Conservation (phyloP, 1,139 yeast genomes). For the Yamadazyma buinensis region DNA sequence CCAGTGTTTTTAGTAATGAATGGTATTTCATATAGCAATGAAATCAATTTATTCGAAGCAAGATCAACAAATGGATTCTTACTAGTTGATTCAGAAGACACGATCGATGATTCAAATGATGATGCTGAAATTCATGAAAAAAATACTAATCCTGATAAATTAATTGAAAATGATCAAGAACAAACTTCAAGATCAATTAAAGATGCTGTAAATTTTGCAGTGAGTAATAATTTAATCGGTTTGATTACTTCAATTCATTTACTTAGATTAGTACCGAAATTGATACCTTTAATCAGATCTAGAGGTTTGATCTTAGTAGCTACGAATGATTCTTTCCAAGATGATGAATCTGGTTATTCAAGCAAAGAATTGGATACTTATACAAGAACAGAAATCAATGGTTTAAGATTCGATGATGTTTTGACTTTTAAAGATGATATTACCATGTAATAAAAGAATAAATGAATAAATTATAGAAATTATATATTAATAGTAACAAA, state of each 20-base stretch:
- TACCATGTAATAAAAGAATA: slow-evolving; percentile 45
- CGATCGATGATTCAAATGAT: slow-evolving; percentile 10
- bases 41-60: slow-evolving; percentile 29
- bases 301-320: slow-evolving; percentile 84
- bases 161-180: slow-evolving; percentile 31
- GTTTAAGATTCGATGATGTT: slow-evolving; percentile 62
- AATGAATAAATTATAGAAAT: not conserved
- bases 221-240: slow-evolving; percentile 80
- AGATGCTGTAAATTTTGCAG: slow-evolving; percentile 63
- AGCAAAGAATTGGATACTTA: slow-evolving; percentile 41
- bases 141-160: slow-evolving; percentile 15
- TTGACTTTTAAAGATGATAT: slow-evolving; percentile 69
- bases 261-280: slow-evolving; percentile 68
- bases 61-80: slow-evolving; percentile 42
- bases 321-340: slow-evolving; percentile 34
- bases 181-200: slow-evolving; percentile 43
- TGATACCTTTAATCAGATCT: slow-evolving; percentile 71
- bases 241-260: slow-evolving; percentile 71
- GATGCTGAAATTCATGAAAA: slow-evolving; percentile 25
- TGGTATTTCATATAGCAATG: slow-evolving; percentile 47
- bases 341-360: slow-evolving; percentile 26
- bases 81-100: slow-evolving; percentile 18
- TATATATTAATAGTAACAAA: not conserved
- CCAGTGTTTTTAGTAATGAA: slow-evolving; percentile 87
- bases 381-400: slow-evolving; percentile 63